Evolutionary conservation across 2,329 filamentous ascomycete genomes (phyloP), one percentile per base, ranked within the genome.

Genomic region (Emergomyces pasteurianus): DNA sequence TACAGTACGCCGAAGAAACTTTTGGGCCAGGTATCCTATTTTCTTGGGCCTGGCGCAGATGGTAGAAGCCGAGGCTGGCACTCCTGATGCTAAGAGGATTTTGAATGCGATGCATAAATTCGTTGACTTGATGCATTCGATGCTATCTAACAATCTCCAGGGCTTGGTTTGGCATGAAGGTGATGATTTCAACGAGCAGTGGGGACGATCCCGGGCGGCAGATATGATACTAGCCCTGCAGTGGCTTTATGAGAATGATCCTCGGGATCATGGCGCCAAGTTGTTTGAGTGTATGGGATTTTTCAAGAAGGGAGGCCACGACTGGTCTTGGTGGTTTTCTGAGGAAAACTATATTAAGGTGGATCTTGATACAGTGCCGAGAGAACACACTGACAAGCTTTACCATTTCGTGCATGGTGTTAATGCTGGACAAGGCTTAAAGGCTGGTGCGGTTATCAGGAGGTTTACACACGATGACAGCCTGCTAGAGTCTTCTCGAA

Each of bases 11-110:
- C 73, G 72, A 21, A 70, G 81, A 58, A 77, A 80, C 43, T 73
- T 84, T 50, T 84, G 82, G 82, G 82, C 76, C 5, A 71, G 81
- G 16, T 80, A 76, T 64, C 76, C 79, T 16, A 70, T 83, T 12
- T 75, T 81, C 56, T 71, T 83, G 10, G 82, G 80, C 1, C 65
- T 83, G 60, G 79, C 74, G 14, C 72, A 73, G 61, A 64, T 72
- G 64, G 78, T 79, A 65, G 79, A 83, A 63, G 81, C 79, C 2
- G 78, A 83, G 47, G 64, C 66, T 21, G 69, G 67, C n/a, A 63
- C 72, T 16, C 69, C 69, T 1, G 72, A 78, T 62, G 72, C 73
- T 1, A 69, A 73, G 2, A 72, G 71, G 46, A 78, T 83, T 42
- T 70, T 84, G 0, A 68, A 76, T 58, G 73, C 80, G 0, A 76